These are phyloP conservation scores for Neofusicoccum cordaticola DNA, from an alignment of 2,329 filamentous ascomycete genomes.

Conservation along the genomic window DNA sequence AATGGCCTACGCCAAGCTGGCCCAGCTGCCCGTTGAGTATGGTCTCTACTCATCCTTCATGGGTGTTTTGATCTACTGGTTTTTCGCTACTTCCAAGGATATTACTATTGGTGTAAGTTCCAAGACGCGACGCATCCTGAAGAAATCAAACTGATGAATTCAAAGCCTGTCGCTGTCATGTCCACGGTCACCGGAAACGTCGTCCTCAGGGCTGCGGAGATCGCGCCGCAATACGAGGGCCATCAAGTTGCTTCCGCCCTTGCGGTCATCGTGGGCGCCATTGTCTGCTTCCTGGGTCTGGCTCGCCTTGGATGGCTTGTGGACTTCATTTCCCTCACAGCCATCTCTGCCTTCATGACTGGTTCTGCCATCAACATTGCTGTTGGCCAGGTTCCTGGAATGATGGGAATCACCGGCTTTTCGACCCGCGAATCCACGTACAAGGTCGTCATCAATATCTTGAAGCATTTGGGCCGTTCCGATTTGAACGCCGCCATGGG, in stretches of 20 bases:
- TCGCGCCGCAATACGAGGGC: slow-evolving; percentile 55
- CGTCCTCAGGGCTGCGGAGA: slow-evolving; percentile 60
- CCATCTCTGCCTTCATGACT: slow-evolving; percentile 96
- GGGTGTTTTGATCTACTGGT: slow-evolving; percentile 92
- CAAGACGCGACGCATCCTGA: background rate
- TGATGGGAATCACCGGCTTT: slow-evolving; percentile 77
- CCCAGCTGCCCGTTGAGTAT: slow-evolving; percentile 74
- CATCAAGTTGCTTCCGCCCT: slow-evolving; percentile 76
- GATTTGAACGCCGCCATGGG: slow-evolving; percentile 83
- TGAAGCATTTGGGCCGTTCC: slow-evolving; percentile 67
- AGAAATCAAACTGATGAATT: background rate
- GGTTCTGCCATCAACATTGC: slow-evolving; percentile 90
- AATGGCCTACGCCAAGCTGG: slow-evolving; percentile 90
- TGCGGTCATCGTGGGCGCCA: slow-evolving; percentile 72
- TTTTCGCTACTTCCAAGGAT: slow-evolving; percentile 97
- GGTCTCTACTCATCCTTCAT: slow-evolving; percentile 96
- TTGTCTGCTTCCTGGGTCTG: slow-evolving; percentile 78
- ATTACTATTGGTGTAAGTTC: slow-evolving; percentile 88
- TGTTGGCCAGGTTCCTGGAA: slow-evolving; percentile 73
- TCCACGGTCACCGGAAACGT: slow-evolving; percentile 86
- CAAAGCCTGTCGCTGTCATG: slow-evolving; percentile 86
- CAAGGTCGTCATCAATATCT: slow-evolving; percentile 76
- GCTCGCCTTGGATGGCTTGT: slow-evolving; percentile 84
- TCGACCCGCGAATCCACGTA: slow-evolving; percentile 78
- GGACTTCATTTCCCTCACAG: slow-evolving; percentile 86